phyloP scores from a whole-genome alignment of 768 basidiomycete species.

The Termitomyces heimii region DNA sequence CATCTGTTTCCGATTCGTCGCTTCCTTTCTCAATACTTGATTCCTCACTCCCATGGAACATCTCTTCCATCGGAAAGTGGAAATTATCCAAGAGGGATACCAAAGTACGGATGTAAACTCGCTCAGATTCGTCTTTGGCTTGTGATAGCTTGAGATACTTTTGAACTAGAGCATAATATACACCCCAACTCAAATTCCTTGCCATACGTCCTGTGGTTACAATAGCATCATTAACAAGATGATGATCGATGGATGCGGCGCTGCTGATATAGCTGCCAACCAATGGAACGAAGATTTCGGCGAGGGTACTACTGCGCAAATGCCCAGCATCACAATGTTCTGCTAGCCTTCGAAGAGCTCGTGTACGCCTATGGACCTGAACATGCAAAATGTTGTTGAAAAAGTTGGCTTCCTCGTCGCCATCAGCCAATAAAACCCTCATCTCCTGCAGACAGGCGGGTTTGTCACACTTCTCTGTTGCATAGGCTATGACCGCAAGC shows the following conservation, averaged over 20 bases:
- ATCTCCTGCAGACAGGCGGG: conserved; percentile 71
- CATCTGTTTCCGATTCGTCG: conserved; percentile 13
- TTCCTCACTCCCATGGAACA: conserved; percentile 27
- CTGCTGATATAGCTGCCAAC: conserved; percentile 74
- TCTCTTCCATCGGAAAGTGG: conserved; percentile 79
- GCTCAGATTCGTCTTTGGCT: conserved; percentile 66
- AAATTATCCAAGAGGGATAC: conserved; percentile 86
- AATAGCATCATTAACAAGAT: conserved; percentile 89
- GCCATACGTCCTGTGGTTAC: conserved; percentile 72
- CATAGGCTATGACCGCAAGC: conserved; percentile 70
- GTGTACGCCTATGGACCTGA: conserved; percentile 82
- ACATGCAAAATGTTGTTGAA: conserved; percentile 96
- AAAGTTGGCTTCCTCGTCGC: conserved; percentile 93
- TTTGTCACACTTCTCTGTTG: conserved; percentile 57
- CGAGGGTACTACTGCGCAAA: conserved; percentile 63
- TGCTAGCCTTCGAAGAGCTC: conserved; percentile 80
- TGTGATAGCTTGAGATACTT: conserved; percentile 70
- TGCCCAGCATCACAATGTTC: conserved; percentile 66
- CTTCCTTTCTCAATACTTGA: conserved; percentile 27
- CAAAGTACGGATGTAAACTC: conserved; percentile 78
- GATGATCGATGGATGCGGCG: conserved; percentile 64
- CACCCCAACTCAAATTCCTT: conserved; percentile 72
- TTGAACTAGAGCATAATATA: conserved; percentile 75
- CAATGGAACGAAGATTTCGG: conserved; percentile 84
- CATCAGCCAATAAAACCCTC: conserved; percentile 72